Evolutionary conservation across 768 basidiomycete genomes (phyloP), one percentile per base, ranked within the genome.

Genomic region (Chlorophyllum brunneum): DNA sequence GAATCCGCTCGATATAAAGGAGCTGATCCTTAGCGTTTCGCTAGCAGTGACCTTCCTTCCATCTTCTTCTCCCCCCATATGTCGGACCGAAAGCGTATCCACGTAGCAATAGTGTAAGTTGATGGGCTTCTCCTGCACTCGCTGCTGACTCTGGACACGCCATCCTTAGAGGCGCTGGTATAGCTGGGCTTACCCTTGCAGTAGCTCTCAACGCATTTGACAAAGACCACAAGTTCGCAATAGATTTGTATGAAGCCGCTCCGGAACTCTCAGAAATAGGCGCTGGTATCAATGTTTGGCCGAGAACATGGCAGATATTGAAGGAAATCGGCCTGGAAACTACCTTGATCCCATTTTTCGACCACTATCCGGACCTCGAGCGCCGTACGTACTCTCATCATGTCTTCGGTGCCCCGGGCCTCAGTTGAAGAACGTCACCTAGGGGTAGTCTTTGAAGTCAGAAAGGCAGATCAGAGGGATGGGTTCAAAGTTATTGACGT

Each of bases 211-310:
- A 63, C 10, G 61, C 61, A 46, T 54, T 56, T 22, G 51, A 60
- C 42, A 54, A 40, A 26, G 54, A 61, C 40, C 51, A 55, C 40
- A 58, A 53, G 1, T 54, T 68, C 9, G 62, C 67, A 0, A 59
- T 78, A 6, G 66, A 70, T 15, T 52, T 78, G 11, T 78, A 73
- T 56, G 77, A 79, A 47, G 65, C 70, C 7, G 64, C 74, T 1
- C 57, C 69, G 0, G 58, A 59, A n/a, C 66, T 78, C 36, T 66
- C 67, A 2, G 70, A 73, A 36, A 61, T 73, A 29, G 76, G 77
- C 6, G 75, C 75, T 15, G 76, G 76, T 1, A 70, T 79, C 39
- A 64, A 61, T 3, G 55, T 76, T 2, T 76, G 68, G 67, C 26
- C 67, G 4, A 43, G 58, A 38, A 57, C 53, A 11, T 53, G 49